Conservation (phyloP, 2,329 filamentous ascomycete species). For the Cercospora zeae-maydis region DNA sequence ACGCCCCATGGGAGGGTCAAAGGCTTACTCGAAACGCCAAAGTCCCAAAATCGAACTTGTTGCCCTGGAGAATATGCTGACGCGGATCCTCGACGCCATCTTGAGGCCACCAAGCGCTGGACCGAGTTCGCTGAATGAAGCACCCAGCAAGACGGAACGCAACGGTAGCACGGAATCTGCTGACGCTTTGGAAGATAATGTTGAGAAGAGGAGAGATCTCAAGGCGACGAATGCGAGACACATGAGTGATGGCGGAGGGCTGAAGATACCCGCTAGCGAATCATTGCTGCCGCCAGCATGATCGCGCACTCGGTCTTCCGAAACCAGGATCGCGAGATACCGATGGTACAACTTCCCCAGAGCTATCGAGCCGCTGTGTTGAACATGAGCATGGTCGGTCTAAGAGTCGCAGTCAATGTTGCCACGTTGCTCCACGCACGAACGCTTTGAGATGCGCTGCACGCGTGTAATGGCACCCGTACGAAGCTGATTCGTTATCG, state of each 20-base stretch:
- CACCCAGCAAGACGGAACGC: neutral
- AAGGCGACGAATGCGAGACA: neutral
- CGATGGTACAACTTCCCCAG: neutral
- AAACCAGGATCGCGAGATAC: neutral
- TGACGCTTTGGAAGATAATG: neutral
- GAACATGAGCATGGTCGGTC: neutral
- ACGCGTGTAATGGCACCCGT: no score
- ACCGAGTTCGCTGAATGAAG: neutral
- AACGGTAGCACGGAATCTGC: neutral
- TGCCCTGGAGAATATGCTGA: neutral
- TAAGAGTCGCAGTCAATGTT: neutral
- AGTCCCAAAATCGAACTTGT: neutral
- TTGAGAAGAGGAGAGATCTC: neutral
- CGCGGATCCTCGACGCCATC: neutral
- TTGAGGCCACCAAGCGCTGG: neutral
- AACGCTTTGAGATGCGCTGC: no score
- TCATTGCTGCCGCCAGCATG: neutral
- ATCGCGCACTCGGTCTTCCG: neutral
- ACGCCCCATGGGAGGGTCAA: neutral
- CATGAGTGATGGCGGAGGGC: neutral
- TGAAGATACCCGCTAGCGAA: neutral
- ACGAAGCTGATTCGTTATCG: no score
- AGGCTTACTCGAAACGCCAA: neutral
- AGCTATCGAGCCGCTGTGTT: neutral
- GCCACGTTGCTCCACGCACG: no score